Base-by-base conservation (phyloP, 306 rosid genomes). In the Medicago lupulina region DNA sequence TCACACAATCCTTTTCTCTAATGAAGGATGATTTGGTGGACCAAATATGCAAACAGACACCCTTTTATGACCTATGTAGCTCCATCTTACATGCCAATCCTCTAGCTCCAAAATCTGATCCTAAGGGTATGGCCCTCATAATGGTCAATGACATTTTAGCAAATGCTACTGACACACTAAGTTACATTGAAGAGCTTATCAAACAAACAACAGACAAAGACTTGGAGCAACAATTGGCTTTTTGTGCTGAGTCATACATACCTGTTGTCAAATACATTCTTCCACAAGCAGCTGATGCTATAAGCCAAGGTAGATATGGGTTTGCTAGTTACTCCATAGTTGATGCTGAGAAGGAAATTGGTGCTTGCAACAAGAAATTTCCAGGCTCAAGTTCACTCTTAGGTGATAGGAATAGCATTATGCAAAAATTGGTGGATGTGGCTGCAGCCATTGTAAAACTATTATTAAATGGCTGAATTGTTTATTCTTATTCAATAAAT, bases 221-320 rank as follows among this genome's bases (percentile, higher is more conserved):
- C 5, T 25, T 87, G 59, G 91, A 93, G 83, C 87, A 83, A 44
- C 76, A 87, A 15, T 61, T 93, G 79, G 96, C 98, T 7, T 80
- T 81, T 81, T 93, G 96, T 61, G 98, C 96, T 15, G 94, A 93
- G 71, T 69, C 90, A 44, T 93, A 88, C 64, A 90, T 93, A 11
- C 98, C 93, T 2, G 80, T 87, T 9, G 98, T 93, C 71, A 93
- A 84, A 50, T 93, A 83, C 64, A 93, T 73, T 78, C 83, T 93
- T 1, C 96, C 98, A 6, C 95, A 93, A 65, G 94, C 96, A 2
- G 89, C 90, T 76, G 91, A 93, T 47, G 95, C 96, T 3, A 68
- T 93, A 65, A 67, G 2, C 5, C 85, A 83, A 46, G 90, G 90
- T 39, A 65, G 82, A 63, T 93, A 76, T 75, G 91, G 91, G 25